Conservation (phyloP, 495 filamentous ascomycete species). For the Podospora anserina region DNA sequence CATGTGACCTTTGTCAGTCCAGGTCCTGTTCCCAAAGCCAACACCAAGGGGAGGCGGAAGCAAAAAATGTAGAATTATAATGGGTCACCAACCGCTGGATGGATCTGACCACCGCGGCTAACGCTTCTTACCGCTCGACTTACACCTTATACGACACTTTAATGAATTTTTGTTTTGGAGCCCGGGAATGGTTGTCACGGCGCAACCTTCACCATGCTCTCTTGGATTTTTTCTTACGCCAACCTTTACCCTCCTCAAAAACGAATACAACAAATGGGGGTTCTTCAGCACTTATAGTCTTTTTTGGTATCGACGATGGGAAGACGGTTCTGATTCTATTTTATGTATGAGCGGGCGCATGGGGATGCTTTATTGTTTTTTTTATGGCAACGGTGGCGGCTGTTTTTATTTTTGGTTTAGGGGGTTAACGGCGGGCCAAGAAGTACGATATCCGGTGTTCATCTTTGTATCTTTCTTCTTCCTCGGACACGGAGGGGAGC, state of each 20-base stretch:
- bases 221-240: conserved; percentile 10
- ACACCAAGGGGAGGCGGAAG: conserved; percentile 35
- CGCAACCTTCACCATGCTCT: neutral
- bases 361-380: conserved; percentile 3
- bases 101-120: conserved; percentile 1
- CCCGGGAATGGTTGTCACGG: neutral
- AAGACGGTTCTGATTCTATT: conserved; percentile 5
- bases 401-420: conserved; percentile 4
- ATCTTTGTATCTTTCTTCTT: conserved; percentile 5
- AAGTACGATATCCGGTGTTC: conserved; percentile 1
- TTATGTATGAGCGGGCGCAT: conserved; percentile 9
- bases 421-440: conserved; percentile 1
- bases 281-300: neutral
- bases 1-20: conserved; percentile 48
- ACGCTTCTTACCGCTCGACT: neutral
- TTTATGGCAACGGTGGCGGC: neutral
- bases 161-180: neutral
- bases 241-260: neutral
- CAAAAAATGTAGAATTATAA: conserved; percentile 17
- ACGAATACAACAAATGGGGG: neutral
- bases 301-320: conserved; percentile 1
- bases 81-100: neutral
- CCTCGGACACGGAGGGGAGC: neutral
- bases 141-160: conserved; percentile 2
- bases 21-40: conserved; percentile 34